Base-by-base conservation (phyloP, 2,329 filamentous ascomycete genomes). In the Gremmenia infestans region DNA sequence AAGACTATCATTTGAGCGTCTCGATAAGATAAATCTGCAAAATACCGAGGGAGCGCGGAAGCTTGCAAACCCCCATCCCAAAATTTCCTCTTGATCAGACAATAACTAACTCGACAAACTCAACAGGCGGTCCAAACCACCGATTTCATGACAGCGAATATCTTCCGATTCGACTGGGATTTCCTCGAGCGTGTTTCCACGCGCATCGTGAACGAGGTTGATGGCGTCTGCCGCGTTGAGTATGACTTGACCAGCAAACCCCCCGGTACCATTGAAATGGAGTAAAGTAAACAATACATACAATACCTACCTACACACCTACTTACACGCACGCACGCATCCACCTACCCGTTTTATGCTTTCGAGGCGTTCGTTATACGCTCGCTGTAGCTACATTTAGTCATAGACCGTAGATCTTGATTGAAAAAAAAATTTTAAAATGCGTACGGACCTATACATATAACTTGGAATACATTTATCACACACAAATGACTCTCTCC, bases 191-290 rank as follows among this genome's bases (percentile, higher is more conserved):
- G 75, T 57, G 83, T 91, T 35, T 80, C 79, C 47, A 81, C 77
- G 14, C 76, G 86, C 57, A 92, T 92, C 65, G 81, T 88, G 57
- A 93, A 91, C 66, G 84, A 90, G 48, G 62, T 68, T 35, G 56
- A 69, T 56, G 88, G 88, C 11, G 82, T 92, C 17, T 82, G 82
- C 63, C 76, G 87, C 39, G 88, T 92, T 39, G 76, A 83, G 14
- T 91, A 90, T 65, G 86, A 91, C 66, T 69, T 76, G 64, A 77
- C 75, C 60, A 78, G 78, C 74, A 75, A 81, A 72, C 78, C 62
- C 52, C 52, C 62, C 37, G 65, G 65, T 58, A 90, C 87, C 2
- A 89, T 90, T 67, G 87, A 89, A 75, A 81, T 89, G 76, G 85
- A 89, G 74, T 90, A 81, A 35, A 45, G 2, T 12, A 19, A 11